Evolutionary conservation across 768 basidiomycete genomes (phyloP).

Genomic region (Tricholoma bakamatsutake): DNA sequence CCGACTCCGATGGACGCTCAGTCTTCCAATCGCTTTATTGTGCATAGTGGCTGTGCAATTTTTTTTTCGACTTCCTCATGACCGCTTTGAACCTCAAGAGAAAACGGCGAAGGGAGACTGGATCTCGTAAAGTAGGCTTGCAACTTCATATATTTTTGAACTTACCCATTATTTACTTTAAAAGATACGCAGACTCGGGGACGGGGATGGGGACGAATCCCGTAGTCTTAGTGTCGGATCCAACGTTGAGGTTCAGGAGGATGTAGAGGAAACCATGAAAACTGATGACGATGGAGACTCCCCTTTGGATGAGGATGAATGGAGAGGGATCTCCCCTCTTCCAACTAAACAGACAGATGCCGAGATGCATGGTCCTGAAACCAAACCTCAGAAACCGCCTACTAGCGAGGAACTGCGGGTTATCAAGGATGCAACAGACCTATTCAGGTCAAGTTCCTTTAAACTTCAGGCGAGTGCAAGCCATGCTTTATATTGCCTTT

Average conservation of each 20-base stretch:
- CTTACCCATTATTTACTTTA: not conserved
- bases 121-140: conserved; percentile 18
- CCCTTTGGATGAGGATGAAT: conserved; percentile 19
- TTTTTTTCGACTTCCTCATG: conserved; percentile 16
- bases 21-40: too few species aligned
- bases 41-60: conserved; percentile 27
- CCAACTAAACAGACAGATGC: conserved; percentile 2
- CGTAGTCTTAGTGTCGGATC: conserved; percentile 2
- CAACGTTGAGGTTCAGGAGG: conserved; percentile 5
- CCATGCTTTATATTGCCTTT: not conserved
- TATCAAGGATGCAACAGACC: conserved; percentile 68
- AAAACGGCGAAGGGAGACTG: conserved; percentile 18
- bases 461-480: conserved; percentile 62
- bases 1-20: too few species aligned
- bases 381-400: conserved; percentile 46
- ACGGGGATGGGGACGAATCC: conserved; percentile 2
- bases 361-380: conserved; percentile 10
- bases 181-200: conserved; percentile 10
- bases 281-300: conserved; percentile 8
- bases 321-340: conserved; percentile 20
- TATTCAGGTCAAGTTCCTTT: conserved; percentile 76
- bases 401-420: conserved; percentile 64
- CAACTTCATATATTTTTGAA: not conserved
- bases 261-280: conserved; percentile 3
- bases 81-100: conserved; percentile 24